Evolutionary conservation across 116 monocot genomes (phyloP).

Genomic region (Papilionanthe hybrid): DNA sequence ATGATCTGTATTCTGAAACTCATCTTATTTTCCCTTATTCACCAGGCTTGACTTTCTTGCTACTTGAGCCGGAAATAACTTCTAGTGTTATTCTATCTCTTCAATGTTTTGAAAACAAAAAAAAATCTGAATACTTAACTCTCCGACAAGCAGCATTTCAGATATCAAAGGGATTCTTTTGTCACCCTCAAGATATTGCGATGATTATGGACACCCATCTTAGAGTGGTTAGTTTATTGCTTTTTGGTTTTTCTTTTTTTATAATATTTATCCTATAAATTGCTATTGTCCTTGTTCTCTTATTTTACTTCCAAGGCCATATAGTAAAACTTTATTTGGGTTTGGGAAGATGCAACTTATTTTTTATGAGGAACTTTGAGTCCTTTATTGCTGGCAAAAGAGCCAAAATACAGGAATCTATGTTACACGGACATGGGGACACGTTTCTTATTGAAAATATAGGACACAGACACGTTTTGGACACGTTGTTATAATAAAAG

Average conservation of each 20-base stretch:
- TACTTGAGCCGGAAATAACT: constrained; percentile 68
- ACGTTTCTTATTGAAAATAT: too few relatives aligned
- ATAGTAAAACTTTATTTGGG: not conserved
- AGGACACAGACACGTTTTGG: too few relatives aligned
- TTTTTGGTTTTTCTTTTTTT: not conserved
- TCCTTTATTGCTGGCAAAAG: not conserved
- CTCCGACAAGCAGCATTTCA: constrained; percentile 73
- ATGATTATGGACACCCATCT: constrained; percentile 79
- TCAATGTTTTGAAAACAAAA: constrained; percentile 57
- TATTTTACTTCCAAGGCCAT: not conserved
- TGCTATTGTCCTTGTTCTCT: not conserved
- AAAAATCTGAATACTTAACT: constrained; percentile 50
- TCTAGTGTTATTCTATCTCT: constrained; percentile 65
- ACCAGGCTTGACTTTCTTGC: constrained; percentile 77
- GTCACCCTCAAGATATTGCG: constrained; percentile 76
- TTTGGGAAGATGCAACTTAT: not conserved
- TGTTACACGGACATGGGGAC: too few relatives aligned
- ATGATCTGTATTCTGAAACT: not conserved
- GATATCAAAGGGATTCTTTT: constrained; percentile 84
- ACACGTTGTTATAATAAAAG: too few relatives aligned
- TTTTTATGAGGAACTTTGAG: not conserved
- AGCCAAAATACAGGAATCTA: not conserved
- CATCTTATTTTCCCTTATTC: constrained; percentile 6
- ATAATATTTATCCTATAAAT: not conserved
- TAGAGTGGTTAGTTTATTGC: constrained; percentile 63